A percentile compares a stretch with the other conserved stretches of the same genome.
Evolutionary conservation across 371 early-diverging fungal genomes (phyloP).

Genomic region (Funneliformis caledonium): DNA sequence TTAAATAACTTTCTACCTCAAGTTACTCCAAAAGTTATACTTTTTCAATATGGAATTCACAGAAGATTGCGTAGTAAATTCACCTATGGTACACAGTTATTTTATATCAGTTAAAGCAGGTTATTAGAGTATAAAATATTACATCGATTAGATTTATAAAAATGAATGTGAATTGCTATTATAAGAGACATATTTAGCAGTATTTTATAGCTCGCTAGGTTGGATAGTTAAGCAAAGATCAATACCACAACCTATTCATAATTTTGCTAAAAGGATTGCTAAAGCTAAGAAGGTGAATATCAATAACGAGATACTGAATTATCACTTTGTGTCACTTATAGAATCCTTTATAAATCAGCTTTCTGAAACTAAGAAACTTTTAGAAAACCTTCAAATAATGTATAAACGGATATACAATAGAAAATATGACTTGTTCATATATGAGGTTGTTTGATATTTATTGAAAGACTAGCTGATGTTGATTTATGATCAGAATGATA

Average conservation of each 20-base stretch:
- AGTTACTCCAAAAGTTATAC: too few relatives aligned
- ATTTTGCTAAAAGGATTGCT: not conserved
- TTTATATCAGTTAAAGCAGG: slow-evolving; percentile 3
- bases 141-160: slow-evolving; percentile 10
- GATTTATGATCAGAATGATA: not conserved
- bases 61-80: not conserved
- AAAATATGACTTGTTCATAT: slow-evolving; percentile 13
- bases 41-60: too few relatives aligned
- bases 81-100: not conserved
- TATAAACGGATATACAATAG: not conserved
- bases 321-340: not conserved
- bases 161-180: not conserved
- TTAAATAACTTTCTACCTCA: too few relatives aligned
- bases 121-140: not conserved
- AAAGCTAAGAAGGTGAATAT: slow-evolving; percentile 12
- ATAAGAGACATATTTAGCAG: not conserved
- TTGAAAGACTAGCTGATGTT: too few relatives aligned
- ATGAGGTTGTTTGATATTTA: not conserved
- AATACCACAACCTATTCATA: not conserved
- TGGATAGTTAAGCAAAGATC: slow-evolving; percentile 18
- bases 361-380: slow-evolving; percentile 8
- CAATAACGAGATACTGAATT: not conserved
- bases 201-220: not conserved
- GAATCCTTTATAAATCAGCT: not conserved
- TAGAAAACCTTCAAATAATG: not conserved